Evolutionary conservation across 2,329 filamentous ascomycete species (phyloP).

Genomic region (Tolypocladium inflatum): DNA sequence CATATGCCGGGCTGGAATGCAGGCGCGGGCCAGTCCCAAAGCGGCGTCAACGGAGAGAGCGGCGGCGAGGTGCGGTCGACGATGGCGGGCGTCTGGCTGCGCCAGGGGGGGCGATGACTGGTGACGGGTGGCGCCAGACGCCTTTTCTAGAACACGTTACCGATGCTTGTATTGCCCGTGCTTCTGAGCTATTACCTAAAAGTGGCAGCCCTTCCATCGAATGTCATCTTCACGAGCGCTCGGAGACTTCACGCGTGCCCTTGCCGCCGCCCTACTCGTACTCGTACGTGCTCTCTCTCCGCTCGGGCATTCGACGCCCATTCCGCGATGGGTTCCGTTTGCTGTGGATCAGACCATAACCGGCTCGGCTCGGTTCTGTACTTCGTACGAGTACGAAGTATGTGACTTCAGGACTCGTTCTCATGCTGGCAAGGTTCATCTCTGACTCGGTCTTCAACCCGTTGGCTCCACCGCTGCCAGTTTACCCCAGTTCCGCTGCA

Average conservation of each 20-base stretch:
- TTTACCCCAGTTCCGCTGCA: background rate
- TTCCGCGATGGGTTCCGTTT: background rate
- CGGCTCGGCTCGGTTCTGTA: background rate
- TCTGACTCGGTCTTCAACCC: background rate
- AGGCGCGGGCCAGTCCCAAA: background rate
- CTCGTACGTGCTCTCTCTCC: no score
- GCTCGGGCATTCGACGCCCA: background rate
- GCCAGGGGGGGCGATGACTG: no score
- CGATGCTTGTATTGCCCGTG: background rate
- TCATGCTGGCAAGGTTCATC: background rate
- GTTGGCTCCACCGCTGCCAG: background rate
- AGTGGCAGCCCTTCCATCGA: background rate
- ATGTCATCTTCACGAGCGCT: background rate
- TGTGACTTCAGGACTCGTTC: no score
- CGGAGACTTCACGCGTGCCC: background rate
- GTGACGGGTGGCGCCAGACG: background rate
- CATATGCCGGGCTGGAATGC: background rate
- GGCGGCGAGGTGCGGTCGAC: background rate
- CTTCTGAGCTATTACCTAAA: background rate
- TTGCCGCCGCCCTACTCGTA: no score
- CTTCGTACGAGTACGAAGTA: no score
- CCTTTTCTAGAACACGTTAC: background rate
- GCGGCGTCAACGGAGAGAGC: background rate
- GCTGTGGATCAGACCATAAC: background rate
- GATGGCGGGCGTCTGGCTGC: background rate